Conservation (phyloP, 2,329 filamentous ascomycete species). For the Phyllosticta citriasiana region DNA sequence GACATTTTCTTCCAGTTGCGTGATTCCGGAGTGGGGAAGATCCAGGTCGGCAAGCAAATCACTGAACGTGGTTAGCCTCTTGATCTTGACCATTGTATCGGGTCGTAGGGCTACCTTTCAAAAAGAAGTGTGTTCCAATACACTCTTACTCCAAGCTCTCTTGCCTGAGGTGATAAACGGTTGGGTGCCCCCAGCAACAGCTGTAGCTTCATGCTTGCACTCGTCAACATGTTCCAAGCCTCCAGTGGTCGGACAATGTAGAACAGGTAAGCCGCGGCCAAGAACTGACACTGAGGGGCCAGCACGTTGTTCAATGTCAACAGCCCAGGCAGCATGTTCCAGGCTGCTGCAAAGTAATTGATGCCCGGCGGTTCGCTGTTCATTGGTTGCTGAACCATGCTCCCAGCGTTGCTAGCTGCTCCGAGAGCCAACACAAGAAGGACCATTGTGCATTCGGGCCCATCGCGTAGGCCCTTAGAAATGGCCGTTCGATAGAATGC, state of each 20-base stretch:
- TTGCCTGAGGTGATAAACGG: constrained; percentile 58
- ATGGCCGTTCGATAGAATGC: constrained; percentile 66
- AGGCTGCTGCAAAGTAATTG: constrained; percentile 71
- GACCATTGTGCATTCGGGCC: constrained; percentile 73
- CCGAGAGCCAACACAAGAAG: constrained; percentile 68
- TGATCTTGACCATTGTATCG: neutral
- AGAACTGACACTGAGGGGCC: constrained; percentile 68
- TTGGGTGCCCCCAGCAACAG: constrained; percentile 65
- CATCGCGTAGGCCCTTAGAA: constrained; percentile 65
- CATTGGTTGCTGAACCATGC: constrained; percentile 61
- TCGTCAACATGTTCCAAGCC: constrained; percentile 72
- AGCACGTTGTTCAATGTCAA: constrained; percentile 73
- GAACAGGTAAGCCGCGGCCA: constrained; percentile 73
- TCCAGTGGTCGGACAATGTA: constrained; percentile 74
- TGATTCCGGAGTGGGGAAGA: constrained; percentile 71
- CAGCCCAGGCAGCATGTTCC: constrained; percentile 65
- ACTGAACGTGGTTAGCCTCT: constrained; percentile 15
- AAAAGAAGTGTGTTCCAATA: constrained; percentile 80
- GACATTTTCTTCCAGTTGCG: constrained; percentile 72
- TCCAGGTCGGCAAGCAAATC: constrained; percentile 72
- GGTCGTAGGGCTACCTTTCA: constrained; percentile 41
- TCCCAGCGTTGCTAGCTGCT: constrained; percentile 64
- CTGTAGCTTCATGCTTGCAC: constrained; percentile 72
- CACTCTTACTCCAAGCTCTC: constrained; percentile 64
- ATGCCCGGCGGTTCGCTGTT: constrained; percentile 65